Evolutionary conservation across 345 rosid species (phyloP).

Genomic region (Psidium guajava): DNA sequence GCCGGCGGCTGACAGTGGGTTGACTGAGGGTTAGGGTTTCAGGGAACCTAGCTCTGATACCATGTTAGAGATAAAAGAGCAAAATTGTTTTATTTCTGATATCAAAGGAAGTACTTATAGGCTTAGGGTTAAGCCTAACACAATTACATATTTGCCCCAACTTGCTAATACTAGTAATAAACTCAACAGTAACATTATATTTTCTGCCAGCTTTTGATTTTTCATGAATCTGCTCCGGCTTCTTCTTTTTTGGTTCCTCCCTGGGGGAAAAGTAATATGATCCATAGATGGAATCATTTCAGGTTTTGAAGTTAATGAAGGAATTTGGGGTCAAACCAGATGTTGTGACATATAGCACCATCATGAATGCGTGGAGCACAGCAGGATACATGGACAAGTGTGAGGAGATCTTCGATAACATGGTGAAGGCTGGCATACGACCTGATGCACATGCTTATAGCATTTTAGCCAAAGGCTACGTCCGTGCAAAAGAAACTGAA

Average conservation of each 20-base stretch:
- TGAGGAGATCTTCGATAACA: constrained; percentile 71
- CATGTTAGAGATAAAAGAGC: too few relatives aligned
- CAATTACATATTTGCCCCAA: too few relatives aligned
- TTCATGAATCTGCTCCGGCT: background rate
- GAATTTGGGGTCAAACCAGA: constrained; percentile 63
- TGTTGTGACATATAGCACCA: constrained; percentile 78
- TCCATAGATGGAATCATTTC: background rate
- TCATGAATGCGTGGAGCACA: constrained; percentile 92
- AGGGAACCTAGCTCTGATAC: too few relatives aligned
- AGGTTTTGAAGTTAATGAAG: constrained; percentile 67
- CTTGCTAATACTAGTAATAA: too few relatives aligned
- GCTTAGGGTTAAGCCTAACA: too few relatives aligned
- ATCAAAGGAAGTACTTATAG: too few relatives aligned
- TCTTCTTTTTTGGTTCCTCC: background rate
- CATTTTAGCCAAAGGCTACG: constrained; percentile 82
- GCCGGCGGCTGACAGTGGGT: too few relatives aligned
- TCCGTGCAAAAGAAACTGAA: constrained; percentile 62
- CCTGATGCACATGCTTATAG: constrained; percentile 69
- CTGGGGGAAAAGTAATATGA: background rate
- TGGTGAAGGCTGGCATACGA: constrained; percentile 62
- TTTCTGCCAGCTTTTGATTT: background rate
- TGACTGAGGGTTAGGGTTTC: too few relatives aligned
- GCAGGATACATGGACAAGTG: constrained; percentile 83
- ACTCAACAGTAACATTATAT: background rate
- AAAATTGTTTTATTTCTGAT: too few relatives aligned